Conservation (phyloP, 2,329 filamentous ascomycete genomes). For the Trichoderma citrinoviride region DNA sequence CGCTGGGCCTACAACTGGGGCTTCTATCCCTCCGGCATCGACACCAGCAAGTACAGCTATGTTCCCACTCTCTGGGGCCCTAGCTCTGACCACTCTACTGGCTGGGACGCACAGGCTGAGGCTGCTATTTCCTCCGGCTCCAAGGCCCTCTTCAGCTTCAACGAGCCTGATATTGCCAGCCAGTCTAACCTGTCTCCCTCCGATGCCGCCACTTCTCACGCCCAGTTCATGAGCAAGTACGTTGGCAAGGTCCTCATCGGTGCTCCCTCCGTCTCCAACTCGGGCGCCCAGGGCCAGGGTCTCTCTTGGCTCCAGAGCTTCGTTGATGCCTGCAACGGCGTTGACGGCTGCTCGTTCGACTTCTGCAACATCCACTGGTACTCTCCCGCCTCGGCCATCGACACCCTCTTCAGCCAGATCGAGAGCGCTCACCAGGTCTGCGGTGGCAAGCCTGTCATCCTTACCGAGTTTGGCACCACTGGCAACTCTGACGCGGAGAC, state of each 20-base stretch:
- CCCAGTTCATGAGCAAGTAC: conserved; percentile 55
- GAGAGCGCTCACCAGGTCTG: conserved; percentile 46
- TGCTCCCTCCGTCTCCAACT: conserved; percentile 62
- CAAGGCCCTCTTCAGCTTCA: conserved; percentile 63
- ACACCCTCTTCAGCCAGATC: conserved; percentile 56
- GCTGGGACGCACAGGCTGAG: conserved; percentile 52
- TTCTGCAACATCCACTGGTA: conserved; percentile 67
- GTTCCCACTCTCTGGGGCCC: conserved; percentile 67
- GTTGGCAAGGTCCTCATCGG: conserved; percentile 53
- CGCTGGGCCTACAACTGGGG: conserved; percentile 70
- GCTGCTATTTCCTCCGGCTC: conserved; percentile 53
- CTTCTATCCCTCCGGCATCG: conserved; percentile 41
- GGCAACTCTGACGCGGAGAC: conserved; percentile 43
- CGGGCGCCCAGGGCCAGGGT: conserved; percentile 48
- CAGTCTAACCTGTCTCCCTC: conserved; percentile 59
- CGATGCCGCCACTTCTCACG: conserved; percentile 52
- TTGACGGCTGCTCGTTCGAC: conserved; percentile 51
- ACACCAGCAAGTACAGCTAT: conserved; percentile 49
- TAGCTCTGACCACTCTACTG: conserved; percentile 40
- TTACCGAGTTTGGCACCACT: conserved; percentile 62
- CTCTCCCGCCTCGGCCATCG: conserved; percentile 45
- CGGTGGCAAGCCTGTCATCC: conserved; percentile 53
- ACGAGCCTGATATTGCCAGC: conserved; percentile 63
- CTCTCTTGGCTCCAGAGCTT: conserved; percentile 56
- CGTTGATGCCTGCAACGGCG: conserved; percentile 47